Conservation (phyloP, 345 rosid genomes). For the Adansonia digitata region DNA sequence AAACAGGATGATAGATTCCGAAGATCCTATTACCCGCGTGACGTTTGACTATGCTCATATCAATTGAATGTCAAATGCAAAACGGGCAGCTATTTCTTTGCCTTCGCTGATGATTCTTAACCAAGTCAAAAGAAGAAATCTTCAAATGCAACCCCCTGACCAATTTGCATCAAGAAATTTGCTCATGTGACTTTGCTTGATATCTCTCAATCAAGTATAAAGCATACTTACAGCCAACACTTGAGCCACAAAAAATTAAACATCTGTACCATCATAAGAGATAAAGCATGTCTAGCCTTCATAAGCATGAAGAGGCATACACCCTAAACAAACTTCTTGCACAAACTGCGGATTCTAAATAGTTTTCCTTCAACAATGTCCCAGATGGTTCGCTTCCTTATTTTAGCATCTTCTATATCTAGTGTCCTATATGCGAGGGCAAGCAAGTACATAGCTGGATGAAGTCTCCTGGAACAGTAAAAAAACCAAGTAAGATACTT, state of each 20-base stretch:
- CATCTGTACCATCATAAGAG: background rate
- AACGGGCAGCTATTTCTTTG: background rate
- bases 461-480: conserved; percentile 69
- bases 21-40: background rate
- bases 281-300: conserved; percentile 2
- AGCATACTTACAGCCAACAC: conserved; percentile 6
- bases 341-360: conserved; percentile 52
- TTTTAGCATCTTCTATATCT: conserved; percentile 80
- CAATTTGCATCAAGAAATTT: background rate
- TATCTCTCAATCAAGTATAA: background rate
- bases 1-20: conserved; percentile 6
- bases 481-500: conserved; percentile 10
- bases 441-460: conserved; percentile 83
- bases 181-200: conserved; percentile 1
- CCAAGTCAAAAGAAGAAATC: background rate
- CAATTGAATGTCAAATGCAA: background rate
- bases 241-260: conserved; percentile 2
- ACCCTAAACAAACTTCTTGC: conserved; percentile 55
- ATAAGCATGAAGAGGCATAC: background rate
- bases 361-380: conserved; percentile 35
- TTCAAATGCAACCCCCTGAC: conserved; percentile 2
- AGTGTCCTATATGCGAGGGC: conserved; percentile 86
- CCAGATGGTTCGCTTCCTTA: conserved; percentile 50
- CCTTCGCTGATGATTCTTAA: background rate
- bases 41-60: background rate